Evolutionary conservation across 768 basidiomycete genomes (phyloP), one percentile per base, ranked within the genome.

Genomic region (Amyloporia xantha): DNA sequence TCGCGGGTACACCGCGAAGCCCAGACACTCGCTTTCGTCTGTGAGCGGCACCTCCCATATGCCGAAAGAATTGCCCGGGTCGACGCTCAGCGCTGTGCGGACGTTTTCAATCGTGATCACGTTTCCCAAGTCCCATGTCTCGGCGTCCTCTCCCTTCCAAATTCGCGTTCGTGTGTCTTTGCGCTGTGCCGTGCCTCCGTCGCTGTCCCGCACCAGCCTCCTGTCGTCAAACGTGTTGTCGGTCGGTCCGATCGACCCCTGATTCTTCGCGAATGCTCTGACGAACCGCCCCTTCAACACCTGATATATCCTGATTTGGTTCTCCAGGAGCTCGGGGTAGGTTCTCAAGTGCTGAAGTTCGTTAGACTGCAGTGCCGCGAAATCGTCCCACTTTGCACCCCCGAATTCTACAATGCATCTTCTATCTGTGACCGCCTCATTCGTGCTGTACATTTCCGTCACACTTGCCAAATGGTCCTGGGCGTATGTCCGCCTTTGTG

Each of bases 1-100:
- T 42, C 72, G 73, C 5, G 74, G 62, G 62, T 79, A 84, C 53
- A 82, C 68, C 4, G 74, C 79, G 75, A 79, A 86, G 20, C 82
- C 82, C 17, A 84, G 42, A 59, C 81, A 83, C 79, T 63, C 62
- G 38, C 66, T 74, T 17, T 68, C 70, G 51, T 66, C 65, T 48
- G 62, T 62, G 25, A 63, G 69, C 66, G 61, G 74, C 38, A 50
- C 59, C 51, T 84, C 81, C 78, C 79, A 85, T 40, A 86, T 74
- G 13, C 83, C 84, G 51, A 86, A 85, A 6, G 79, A 73, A 53
- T 85, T 85, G 19, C 82, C 82, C 20, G 75, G 72, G 51, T 84
- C 82, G 11, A 82, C 73, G 13, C 72, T 72, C 15, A 84, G 65
- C 9, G 82, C 64, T 1, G 68, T 72, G n/a, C 82, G 76, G 26